Evolutionary conservation across 371 early-diverging fungal species (phyloP).

Genomic region (Apophysomyces ossiformis): DNA sequence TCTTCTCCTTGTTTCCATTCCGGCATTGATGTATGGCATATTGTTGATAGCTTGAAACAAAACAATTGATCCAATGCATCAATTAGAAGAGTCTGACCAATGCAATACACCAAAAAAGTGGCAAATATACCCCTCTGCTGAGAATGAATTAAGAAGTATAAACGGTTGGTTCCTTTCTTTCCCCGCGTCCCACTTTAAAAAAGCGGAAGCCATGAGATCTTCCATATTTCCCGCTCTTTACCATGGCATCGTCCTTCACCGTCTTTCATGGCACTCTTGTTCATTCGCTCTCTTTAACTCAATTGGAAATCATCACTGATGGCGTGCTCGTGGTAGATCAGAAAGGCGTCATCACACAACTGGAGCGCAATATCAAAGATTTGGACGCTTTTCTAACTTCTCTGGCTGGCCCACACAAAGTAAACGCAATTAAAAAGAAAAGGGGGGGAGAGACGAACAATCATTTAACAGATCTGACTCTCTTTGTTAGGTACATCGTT

Average conservation of each 20-base stretch:
- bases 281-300: conserved; percentile 64
- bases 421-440: conserved; percentile 16
- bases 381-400: conserved; percentile 27
- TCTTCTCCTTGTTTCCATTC: too few species aligned
- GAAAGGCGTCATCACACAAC: conserved; percentile 59
- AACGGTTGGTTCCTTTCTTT: neutral
- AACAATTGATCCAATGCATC: too few species aligned
- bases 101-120: too few species aligned
- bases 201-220: neutral
- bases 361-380: conserved; percentile 48
- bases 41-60: too few species aligned
- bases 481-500: conserved; percentile 40
- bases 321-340: conserved; percentile 63
- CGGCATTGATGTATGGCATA: too few species aligned
- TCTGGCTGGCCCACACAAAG: conserved; percentile 9
- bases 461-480: neutral
- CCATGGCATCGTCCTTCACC: conserved; percentile 6
- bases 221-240: neutral
- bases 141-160: too few species aligned
- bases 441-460: neutral
- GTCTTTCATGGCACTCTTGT: conserved; percentile 72
- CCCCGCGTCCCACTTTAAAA: neutral
- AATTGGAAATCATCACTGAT: conserved; percentile 59
- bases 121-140: too few species aligned
- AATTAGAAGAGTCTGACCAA: too few species aligned